Conservation (phyloP, 192 early-diverging fungal species). For the Linnemannia exigua region DNA sequence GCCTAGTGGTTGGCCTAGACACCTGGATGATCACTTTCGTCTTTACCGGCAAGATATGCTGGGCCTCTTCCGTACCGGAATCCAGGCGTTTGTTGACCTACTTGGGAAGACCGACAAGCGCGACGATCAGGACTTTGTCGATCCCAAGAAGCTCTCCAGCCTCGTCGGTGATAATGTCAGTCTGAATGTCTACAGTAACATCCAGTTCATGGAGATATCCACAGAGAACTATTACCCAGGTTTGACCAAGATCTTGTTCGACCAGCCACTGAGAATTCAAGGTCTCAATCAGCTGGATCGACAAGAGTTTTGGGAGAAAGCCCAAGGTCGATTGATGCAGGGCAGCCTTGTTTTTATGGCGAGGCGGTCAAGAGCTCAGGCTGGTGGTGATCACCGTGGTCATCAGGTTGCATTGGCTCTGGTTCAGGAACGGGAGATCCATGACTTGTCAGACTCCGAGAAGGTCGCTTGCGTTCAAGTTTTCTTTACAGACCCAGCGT, state of each 20-base stretch:
- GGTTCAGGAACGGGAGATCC: background rate
- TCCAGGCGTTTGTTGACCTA: conserved; percentile 8
- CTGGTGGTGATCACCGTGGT: background rate
- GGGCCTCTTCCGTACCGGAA: conserved; percentile 43
- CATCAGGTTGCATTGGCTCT: background rate
- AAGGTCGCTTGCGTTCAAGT: background rate
- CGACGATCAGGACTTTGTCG: background rate
- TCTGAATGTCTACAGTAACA: conserved; percentile 15
- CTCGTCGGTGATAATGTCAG: conserved; percentile 8
- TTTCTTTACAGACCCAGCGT: background rate
- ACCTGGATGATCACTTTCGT: conserved; percentile 65
- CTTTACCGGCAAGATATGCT: conserved; percentile 63
- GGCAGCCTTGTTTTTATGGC: background rate
- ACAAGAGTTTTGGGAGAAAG: conserved; percentile 4
- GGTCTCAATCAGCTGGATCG: background rate
- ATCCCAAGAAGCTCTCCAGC: background rate
- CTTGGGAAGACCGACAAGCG: background rate
- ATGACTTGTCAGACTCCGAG: background rate
- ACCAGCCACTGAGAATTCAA: background rate
- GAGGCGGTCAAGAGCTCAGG: background rate
- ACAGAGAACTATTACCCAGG: background rate
- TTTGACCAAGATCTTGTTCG: conserved; percentile 7
- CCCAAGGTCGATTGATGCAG: background rate
- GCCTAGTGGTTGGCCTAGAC: conserved; percentile 42
- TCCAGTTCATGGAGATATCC: conserved; percentile 6